Conservation (phyloP, 2,329 filamentous ascomycete species). For the Periconia macrospinosa region DNA sequence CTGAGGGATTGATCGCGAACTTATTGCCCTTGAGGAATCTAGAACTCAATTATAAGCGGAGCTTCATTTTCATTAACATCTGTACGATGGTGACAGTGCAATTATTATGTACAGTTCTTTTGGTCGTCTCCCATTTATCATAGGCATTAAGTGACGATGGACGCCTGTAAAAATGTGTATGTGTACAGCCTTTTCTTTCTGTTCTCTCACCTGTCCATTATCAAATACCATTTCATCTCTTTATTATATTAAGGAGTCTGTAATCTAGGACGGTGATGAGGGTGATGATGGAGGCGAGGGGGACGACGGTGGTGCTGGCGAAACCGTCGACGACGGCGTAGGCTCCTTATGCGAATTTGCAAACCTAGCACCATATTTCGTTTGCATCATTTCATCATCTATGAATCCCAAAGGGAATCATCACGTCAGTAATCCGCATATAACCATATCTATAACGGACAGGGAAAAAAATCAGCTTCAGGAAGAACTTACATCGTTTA, state of each 20-base stretch:
- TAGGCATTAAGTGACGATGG: neutral
- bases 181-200: too few species aligned
- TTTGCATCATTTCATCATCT: neutral
- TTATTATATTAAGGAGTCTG: neutral
- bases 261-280: too few species aligned
- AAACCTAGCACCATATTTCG: neutral
- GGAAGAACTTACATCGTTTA: slow-evolving; percentile 17
- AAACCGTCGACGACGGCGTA: neutral
- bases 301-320: neutral
- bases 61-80: neutral
- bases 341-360: neutral
- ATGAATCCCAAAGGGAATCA: neutral
- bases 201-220: too few species aligned
- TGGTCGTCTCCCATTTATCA: neutral
- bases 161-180: neutral
- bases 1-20: neutral
- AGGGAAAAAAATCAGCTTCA: neutral
- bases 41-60: neutral
- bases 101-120: neutral
- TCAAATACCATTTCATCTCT: neutral
- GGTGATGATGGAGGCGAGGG: too few species aligned
- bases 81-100: neutral
- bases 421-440: neutral
- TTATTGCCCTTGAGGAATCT: neutral
- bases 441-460: neutral